Conservation (phyloP, 2,329 filamentous ascomycete genomes). For the Aspergillus candidus region DNA sequence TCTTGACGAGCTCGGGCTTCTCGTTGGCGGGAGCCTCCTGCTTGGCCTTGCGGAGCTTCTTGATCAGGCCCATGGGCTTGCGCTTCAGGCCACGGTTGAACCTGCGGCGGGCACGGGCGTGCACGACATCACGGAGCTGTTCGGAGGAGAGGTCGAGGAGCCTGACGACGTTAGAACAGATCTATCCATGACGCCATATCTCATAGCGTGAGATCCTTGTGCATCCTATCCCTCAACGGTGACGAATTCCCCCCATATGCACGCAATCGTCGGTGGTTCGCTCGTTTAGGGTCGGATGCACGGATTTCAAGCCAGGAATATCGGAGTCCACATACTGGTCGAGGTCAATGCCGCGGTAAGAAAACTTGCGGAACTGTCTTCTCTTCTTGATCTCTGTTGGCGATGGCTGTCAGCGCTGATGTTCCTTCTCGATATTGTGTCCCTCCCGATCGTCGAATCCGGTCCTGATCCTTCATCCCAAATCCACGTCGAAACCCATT, state of each 20-base stretch:
- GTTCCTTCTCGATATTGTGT: conserved; percentile 12
- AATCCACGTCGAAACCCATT: conserved; percentile 15
- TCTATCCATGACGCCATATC: conserved; percentile 14
- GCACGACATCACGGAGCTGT: conserved; percentile 98
- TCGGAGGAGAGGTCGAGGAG: conserved; percentile 98
- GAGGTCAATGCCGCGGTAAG: conserved; percentile 98
- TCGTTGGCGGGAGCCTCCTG: conserved; percentile 98
- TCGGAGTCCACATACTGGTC: conserved; percentile 72
- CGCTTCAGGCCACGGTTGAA: conserved; percentile 99
- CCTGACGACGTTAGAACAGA: conserved; percentile 48
- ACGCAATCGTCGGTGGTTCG: not conserved
- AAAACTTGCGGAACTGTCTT: conserved; percentile 99
- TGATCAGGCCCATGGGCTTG: conserved; percentile 99
- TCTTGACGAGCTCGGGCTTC: conserved; percentile 99
- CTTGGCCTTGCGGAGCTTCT: conserved; percentile 99
- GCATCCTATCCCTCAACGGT: no score
- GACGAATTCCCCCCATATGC: no score
- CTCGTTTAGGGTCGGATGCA: conserved; percentile 13
- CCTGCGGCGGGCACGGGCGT: conserved; percentile 94
- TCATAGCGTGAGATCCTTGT: no score
- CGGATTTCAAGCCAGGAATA: conserved; percentile 6
- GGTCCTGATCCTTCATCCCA: conserved; percentile 7
- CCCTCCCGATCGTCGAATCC: conserved; percentile 4
- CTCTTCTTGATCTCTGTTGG: conserved; percentile 91
- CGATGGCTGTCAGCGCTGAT: conserved; percentile 28